phyloP scores from a whole-genome alignment of 192 early-diverging fungal species.

The Phycomyces nitens region DNA sequence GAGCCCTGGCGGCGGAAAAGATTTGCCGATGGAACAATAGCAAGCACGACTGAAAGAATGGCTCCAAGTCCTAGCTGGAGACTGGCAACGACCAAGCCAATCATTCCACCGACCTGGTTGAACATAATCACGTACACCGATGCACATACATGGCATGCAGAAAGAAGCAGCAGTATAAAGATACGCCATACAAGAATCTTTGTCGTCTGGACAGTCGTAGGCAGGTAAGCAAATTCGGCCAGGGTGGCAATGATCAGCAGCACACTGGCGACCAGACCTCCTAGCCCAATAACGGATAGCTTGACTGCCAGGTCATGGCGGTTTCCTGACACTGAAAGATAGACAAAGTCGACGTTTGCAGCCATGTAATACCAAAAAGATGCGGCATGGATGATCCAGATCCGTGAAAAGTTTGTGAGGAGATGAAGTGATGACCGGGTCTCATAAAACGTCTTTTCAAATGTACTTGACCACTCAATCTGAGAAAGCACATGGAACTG shows the following conservation, averaged over 20 bases:
- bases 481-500: constrained; percentile 51
- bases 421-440: constrained; percentile 64
- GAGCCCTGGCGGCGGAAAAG: constrained; percentile 38
- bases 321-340: constrained; percentile 12
- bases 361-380: constrained; percentile 71
- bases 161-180: constrained; percentile 45
- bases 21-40: constrained; percentile 51
- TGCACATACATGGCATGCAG: constrained; percentile 48
- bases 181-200: constrained; percentile 38
- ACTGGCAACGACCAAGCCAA: constrained; percentile 48
- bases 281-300: constrained; percentile 52
- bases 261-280: constrained; percentile 51
- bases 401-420: constrained; percentile 66
- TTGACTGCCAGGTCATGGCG: constrained; percentile 14
- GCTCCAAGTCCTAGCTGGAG: constrained; percentile 60
- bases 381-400: constrained; percentile 67
- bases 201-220: constrained; percentile 30
- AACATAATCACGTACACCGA: constrained; percentile 35
- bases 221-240: constrained; percentile 58
- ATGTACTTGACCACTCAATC: constrained; percentile 57
- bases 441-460: constrained; percentile 68
- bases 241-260: constrained; percentile 49
- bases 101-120: constrained; percentile 18
- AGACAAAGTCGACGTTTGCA: constrained; percentile 54
- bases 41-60: constrained; percentile 51